Percentiles rank a stretch among this genome's conserved stretches.
These are phyloP conservation scores for bread wheat (Triticum aestivum) DNA, from an alignment of 176 grass and related monocot species.

Conservation along the genomic window DNA sequence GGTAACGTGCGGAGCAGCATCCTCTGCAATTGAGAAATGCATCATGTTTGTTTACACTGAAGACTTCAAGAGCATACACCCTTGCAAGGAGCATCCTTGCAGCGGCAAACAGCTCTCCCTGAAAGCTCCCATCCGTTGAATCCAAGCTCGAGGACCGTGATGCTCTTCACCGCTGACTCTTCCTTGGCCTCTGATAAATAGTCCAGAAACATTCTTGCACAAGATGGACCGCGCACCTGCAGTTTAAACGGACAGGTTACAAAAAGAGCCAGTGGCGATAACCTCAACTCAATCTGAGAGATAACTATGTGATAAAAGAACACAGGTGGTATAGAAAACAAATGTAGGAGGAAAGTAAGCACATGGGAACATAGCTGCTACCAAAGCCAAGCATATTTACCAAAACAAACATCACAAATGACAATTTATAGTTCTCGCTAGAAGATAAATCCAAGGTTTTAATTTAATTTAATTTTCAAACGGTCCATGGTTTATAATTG, in stretches of 20 bases:
- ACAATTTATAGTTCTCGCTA: background rate
- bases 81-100: constrained; percentile 71
- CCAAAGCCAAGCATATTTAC: background rate
- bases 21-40: background rate
- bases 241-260: constrained; percentile 6
- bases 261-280: background rate
- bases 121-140: constrained; percentile 84
- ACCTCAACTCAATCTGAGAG: background rate
- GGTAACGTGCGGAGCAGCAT: background rate
- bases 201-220: constrained; percentile 64
- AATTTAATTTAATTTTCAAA: background rate
- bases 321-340: background rate
- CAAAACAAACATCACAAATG: background rate
- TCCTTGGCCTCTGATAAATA: constrained; percentile 58
- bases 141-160: constrained; percentile 77
- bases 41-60: background rate
- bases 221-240: constrained; percentile 79
- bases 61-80: constrained; percentile 27
- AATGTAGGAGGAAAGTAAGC: background rate
- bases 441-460: background rate
- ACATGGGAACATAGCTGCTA: background rate
- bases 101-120: constrained; percentile 68
- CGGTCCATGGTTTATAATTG: background rate
- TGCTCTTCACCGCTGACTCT: constrained; percentile 49
- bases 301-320: background rate